phyloP scores from a whole-genome alignment of 1,284 basidiomycete species.

The Pseudozyma tsukubaensis region DNA sequence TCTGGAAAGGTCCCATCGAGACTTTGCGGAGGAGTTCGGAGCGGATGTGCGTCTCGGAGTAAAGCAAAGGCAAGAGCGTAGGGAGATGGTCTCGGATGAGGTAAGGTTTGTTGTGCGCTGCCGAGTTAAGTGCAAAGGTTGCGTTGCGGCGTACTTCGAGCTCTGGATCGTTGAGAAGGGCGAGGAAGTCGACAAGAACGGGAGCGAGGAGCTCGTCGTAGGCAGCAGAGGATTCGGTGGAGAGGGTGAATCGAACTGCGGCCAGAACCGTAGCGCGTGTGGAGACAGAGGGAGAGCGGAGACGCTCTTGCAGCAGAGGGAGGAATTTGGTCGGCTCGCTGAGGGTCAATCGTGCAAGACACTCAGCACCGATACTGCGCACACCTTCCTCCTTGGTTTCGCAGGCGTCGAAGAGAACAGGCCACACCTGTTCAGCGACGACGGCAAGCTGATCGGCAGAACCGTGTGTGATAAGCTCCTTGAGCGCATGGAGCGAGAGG shows the following conservation, averaged over 20 bases:
- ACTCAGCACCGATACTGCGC: conserved; percentile 93
- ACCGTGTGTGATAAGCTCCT: conserved; percentile 94
- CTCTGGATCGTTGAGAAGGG: conserved; percentile 84
- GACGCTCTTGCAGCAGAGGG: conserved; percentile 74
- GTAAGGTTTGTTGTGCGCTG: conserved; percentile 91
- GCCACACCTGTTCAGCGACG: conserved; percentile 89
- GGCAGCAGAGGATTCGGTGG: conserved; percentile 78
- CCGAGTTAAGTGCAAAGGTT: conserved; percentile 86
- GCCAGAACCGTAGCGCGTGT: conserved; percentile 88
- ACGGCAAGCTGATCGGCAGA: conserved; percentile 82
- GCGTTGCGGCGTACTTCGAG: conserved; percentile 61
- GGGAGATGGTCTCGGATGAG: conserved; percentile 86
- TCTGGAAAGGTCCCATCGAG: conserved; percentile 98
- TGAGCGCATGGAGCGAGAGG: conserved; percentile 88
- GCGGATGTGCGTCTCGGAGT: conserved; percentile 85
- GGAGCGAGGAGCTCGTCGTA: conserved; percentile 90
- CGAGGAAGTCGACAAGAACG: conserved; percentile 87
- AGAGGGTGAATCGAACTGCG: conserved; percentile 94
- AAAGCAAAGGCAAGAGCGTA: conserved; percentile 82
- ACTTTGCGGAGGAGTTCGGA: conserved; percentile 74
- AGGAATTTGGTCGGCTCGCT: conserved; percentile 88
- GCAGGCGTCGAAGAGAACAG: conserved; percentile 72
- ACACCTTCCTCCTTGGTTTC: conserved; percentile 81
- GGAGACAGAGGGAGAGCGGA: conserved; percentile 71
- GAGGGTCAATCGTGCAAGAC: conserved; percentile 92